A percentile compares a stretch with the other conserved stretches of the same genome.
These are phyloP conservation scores for Epichloe gansuensis DNA, from an alignment of 2,329 filamentous ascomycete genomes.

Conservation along the genomic window DNA sequence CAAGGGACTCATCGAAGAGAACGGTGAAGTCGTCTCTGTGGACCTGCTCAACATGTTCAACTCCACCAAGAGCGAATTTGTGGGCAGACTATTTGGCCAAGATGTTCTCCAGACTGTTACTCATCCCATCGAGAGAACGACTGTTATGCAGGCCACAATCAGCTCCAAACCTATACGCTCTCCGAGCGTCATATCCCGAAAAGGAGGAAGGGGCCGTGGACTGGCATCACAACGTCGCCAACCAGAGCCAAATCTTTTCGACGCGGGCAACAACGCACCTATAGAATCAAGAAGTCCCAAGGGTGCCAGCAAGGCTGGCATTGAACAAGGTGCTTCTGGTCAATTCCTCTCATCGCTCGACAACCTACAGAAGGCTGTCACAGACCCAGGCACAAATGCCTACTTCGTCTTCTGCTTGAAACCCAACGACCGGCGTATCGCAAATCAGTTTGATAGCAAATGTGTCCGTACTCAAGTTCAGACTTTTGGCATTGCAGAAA, in stretches of 20 bases:
- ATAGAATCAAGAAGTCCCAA: slow-evolving; percentile 33
- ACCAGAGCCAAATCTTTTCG: slow-evolving; percentile 21
- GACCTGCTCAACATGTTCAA: slow-evolving; percentile 92
- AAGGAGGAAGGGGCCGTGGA: slow-evolving; percentile 37
- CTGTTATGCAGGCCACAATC: slow-evolving; percentile 91
- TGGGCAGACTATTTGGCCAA: slow-evolving; percentile 87
- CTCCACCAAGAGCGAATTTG: slow-evolving; percentile 76
- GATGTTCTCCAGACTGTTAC: slow-evolving; percentile 83
- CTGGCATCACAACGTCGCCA: slow-evolving; percentile 26
- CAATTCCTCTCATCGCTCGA: slow-evolving; percentile 86
- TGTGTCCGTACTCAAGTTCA: slow-evolving; percentile 92
- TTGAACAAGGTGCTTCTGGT: slow-evolving; percentile 76
- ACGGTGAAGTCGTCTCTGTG: slow-evolving; percentile 88
- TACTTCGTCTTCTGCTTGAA: slow-evolving; percentile 98
- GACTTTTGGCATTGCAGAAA: slow-evolving; percentile 91
- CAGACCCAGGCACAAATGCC: slow-evolving; percentile 70
- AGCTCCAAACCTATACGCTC: slow-evolving; percentile 89
- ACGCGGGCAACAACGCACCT: slow-evolving; percentile 16
- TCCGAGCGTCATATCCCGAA: slow-evolving; percentile 82
- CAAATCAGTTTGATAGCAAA: slow-evolving; percentile 98
- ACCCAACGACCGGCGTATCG: slow-evolving; percentile 91
- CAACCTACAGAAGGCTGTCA: slow-evolving; percentile 80
- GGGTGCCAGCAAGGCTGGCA: slow-evolving; percentile 12
- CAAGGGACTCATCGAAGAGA: slow-evolving; percentile 81
- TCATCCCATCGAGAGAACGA: slow-evolving; percentile 81